phyloP scores from a whole-genome alignment of 495 filamentous ascomycete genomes.

The Pseudomonodictys pantanalensis region DNA sequence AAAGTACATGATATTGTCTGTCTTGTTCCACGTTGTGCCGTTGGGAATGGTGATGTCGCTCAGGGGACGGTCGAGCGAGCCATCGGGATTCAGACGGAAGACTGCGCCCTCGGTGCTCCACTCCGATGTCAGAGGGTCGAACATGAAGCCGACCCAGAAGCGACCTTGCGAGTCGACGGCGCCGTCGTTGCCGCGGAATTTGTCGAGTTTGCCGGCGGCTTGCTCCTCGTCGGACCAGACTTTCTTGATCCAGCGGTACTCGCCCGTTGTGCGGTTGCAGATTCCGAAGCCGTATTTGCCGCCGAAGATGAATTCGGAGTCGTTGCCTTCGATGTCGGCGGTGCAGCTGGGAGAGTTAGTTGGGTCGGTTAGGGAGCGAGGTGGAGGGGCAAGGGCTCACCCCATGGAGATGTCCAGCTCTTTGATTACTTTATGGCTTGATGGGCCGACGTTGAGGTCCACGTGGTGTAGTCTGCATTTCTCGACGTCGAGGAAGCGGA shows the following conservation, averaged over 20 bases:
- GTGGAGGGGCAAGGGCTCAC: slow-evolving; percentile 33
- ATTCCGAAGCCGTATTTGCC: slow-evolving; percentile 79
- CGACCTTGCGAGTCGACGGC: slow-evolving; percentile 75
- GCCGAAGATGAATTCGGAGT: slow-evolving; percentile 68
- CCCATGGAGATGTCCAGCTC: slow-evolving; percentile 65
- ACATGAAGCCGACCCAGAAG: slow-evolving; percentile 90
- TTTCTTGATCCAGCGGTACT: slow-evolving; percentile 59
- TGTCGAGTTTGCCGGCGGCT: slow-evolving; percentile 34
- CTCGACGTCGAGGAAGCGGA: slow-evolving; percentile 90
- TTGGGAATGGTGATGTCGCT: slow-evolving; percentile 78
- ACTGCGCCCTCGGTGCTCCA: slow-evolving; percentile 49
- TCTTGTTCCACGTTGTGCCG: slow-evolving; percentile 66
- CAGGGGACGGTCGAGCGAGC: slow-evolving; percentile 58
- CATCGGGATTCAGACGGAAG: slow-evolving; percentile 63
- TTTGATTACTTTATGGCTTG: slow-evolving; percentile 59
- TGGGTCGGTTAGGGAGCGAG: background rate
- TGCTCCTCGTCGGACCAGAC: slow-evolving; percentile 55
- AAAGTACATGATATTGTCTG: slow-evolving; percentile 77
- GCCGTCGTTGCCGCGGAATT: slow-evolving; percentile 73
- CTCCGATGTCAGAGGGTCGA: slow-evolving; percentile 51
- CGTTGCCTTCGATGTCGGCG: slow-evolving; percentile 70
- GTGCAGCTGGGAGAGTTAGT: slow-evolving; percentile 56
- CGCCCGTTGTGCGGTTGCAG: slow-evolving; percentile 64
- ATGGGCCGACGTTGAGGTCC: slow-evolving; percentile 61
- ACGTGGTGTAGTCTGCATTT: slow-evolving; percentile 71